Evolutionary conservation across 352 stramenopile species (phyloP).

Genomic region (Phytophthora lateralis): DNA sequence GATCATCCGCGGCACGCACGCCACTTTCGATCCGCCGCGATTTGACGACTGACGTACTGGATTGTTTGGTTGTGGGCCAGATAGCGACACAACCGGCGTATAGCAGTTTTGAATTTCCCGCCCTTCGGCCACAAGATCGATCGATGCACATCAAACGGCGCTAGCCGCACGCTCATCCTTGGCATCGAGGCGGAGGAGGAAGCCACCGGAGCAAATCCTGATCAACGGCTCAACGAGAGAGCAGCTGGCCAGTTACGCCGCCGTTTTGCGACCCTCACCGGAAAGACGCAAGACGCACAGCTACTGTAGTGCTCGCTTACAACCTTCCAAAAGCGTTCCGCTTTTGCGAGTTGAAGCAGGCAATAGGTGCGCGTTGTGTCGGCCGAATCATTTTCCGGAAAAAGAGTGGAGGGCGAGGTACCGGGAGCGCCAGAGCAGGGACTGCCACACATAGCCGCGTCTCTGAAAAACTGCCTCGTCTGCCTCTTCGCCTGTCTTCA

Average conservation of each 20-base stretch:
- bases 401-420: slow-evolving; percentile 27
- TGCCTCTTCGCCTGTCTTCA: slow-evolving; percentile 21
- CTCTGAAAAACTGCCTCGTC: slow-evolving; percentile 12
- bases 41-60: slow-evolving; percentile 41
- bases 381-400: slow-evolving; percentile 2
- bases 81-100: slow-evolving; percentile 14
- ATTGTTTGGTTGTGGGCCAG: slow-evolving; percentile 46
- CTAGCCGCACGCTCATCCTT: too few species aligned
- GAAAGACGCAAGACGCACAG: too few species aligned
- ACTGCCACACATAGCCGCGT: slow-evolving; percentile 9
- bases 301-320: too few species aligned
- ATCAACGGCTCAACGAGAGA: too few species aligned
- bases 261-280: too few species aligned
- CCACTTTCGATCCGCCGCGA: slow-evolving; percentile 36
- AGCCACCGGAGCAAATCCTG: too few species aligned
- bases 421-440: slow-evolving; percentile 26
- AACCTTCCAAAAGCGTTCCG: background rate
- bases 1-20: slow-evolving; percentile 18
- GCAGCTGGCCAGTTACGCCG: too few species aligned
- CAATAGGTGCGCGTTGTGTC: background rate
- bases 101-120: slow-evolving; percentile 11
- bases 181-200: too few species aligned
- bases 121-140: background rate
- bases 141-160: background rate
- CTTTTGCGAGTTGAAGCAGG: background rate